Base-by-base conservation (phyloP, 208 protist genomes). In the Balamuthia mandrillaris region DNA sequence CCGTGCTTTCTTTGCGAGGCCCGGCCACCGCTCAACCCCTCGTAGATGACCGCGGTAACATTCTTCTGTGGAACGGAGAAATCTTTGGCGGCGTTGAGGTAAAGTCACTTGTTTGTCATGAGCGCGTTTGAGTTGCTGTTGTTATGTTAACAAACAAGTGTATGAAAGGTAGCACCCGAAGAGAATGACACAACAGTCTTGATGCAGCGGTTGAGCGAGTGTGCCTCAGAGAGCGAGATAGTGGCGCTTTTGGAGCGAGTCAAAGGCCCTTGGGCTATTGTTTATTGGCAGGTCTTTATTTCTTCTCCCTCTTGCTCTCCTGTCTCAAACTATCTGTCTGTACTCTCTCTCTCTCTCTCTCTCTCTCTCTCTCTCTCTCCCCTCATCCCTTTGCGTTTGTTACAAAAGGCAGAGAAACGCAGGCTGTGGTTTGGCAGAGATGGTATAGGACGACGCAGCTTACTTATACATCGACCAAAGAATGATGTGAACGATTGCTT, bases 381-480 rank as follows among this genome's bases (percentile, higher is more conserved):
- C 37, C 70, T 10, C 24, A 44, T 9, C 12, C 18, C 29, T 24
- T 24, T 68, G 60, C 16, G 16, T 68, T 24, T 68, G 7, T 47
- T 41, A 1, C 41, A 6, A 1, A 3, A 81, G 72, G 75, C 75
- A 1, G 4, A 16, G 21, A 42, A 2, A 10, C 49, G 45, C 29
- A 41, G 83, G 0, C 52, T 90, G n/a, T 90, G 54, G 49, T 85
- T 87, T 21, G 87, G 87, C 3, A 65, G 72, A 24, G 87, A 90
- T 54, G 58, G 52, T 31, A 63, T 90, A 65, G 87, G 87, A 12
- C 74, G 87, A 27, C 79, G 87, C 49, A 88, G 84, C 60, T 81
- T 90, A 45, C 42, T 90, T 16, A 24, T 86, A 0, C 75, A 83
- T 51, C 51, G 75, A 24, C 75, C 75, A 1, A 12, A 35, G 16